These are phyloP conservation scores for Xylariales sp. DNA, from an alignment of 2,329 filamentous ascomycete genomes.

Conservation along the genomic window DNA sequence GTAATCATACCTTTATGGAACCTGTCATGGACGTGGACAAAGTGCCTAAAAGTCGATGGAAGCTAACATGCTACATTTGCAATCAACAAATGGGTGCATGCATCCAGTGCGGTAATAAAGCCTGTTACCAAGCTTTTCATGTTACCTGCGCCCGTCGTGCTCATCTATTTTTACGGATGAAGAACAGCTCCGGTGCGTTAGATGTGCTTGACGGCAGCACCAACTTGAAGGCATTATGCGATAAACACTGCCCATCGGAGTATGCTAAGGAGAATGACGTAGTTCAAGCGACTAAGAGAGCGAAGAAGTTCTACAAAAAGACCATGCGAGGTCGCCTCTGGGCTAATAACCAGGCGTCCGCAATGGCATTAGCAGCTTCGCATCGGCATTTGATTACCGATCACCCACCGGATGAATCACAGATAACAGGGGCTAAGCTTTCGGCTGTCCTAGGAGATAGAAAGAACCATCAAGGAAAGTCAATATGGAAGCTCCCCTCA, in stretches of 20 bases:
- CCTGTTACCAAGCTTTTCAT: slow-evolving; percentile 96
- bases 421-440: slow-evolving; percentile 85
- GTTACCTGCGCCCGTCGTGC: slow-evolving; percentile 93
- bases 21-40: slow-evolving; percentile 98
- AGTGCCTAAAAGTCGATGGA: slow-evolving; percentile 94
- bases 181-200: slow-evolving; percentile 83
- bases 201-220: slow-evolving; percentile 82
- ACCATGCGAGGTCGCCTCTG: slow-evolving; percentile 90
- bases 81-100: slow-evolving; percentile 97
- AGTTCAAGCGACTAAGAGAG: slow-evolving; percentile 80
- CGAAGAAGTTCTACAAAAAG: slow-evolving; percentile 88
- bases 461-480: slow-evolving; percentile 74
- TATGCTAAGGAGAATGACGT: slow-evolving; percentile 90
- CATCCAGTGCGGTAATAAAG: slow-evolving; percentile 98
- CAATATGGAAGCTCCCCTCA: slow-evolving; percentile 91
- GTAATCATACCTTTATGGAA: slow-evolving; percentile 97
- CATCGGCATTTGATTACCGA: slow-evolving; percentile 73
- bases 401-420: slow-evolving; percentile 82
- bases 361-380: slow-evolving; percentile 81
- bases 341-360: slow-evolving; percentile 89
- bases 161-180: slow-evolving; percentile 94
- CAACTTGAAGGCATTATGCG: slow-evolving; percentile 92
- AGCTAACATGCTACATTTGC: slow-evolving; percentile 94
- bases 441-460: slow-evolving; percentile 80
- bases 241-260: slow-evolving; percentile 91